These are phyloP conservation scores for Plasmodium berghei DNA, from an alignment of 169 alveolate species.

Conservation along the genomic window DNA sequence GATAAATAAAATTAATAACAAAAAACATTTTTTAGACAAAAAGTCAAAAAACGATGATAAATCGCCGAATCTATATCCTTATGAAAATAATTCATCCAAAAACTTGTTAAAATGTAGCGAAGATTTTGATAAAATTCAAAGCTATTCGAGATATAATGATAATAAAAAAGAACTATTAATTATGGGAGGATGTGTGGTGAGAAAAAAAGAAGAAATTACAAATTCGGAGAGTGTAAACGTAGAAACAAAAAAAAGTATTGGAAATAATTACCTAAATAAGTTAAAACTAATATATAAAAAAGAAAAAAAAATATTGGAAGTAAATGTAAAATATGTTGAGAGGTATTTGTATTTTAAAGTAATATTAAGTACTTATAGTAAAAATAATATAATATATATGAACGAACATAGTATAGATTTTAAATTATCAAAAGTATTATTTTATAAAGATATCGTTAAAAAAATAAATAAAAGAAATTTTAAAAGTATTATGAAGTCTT, in stretches of 20 bases:
- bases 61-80: not conserved
- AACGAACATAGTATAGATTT: constrained; percentile 30
- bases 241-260: not conserved
- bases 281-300: constrained; percentile 51
- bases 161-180: not conserved
- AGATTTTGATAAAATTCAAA: not conserved
- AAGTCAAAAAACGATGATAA: not conserved
- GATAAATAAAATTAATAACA: not conserved
- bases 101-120: not conserved
- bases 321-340: constrained; percentile 38
- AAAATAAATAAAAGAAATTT: constrained; percentile 32
- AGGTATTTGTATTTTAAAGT: constrained; percentile 56
- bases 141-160: not conserved
- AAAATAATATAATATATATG: constrained; percentile 11
- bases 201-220: not conserved
- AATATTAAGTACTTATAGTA: constrained; percentile 43
- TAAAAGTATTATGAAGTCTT: constrained; percentile 43
- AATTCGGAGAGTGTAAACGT: not conserved
- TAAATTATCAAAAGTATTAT: constrained; percentile 38
- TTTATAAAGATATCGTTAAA: constrained; percentile 34
- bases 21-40: not conserved
- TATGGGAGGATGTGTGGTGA: not conserved
- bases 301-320: constrained; percentile 41
- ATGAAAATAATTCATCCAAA: constrained; percentile 9
- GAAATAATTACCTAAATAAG: constrained; percentile 12